Percentiles rank a stretch among this genome's conserved stretches.
phyloP scores from a whole-genome alignment of 2,329 filamentous ascomycete species.

The Parasarocladium wereldwijsianum region DNA sequence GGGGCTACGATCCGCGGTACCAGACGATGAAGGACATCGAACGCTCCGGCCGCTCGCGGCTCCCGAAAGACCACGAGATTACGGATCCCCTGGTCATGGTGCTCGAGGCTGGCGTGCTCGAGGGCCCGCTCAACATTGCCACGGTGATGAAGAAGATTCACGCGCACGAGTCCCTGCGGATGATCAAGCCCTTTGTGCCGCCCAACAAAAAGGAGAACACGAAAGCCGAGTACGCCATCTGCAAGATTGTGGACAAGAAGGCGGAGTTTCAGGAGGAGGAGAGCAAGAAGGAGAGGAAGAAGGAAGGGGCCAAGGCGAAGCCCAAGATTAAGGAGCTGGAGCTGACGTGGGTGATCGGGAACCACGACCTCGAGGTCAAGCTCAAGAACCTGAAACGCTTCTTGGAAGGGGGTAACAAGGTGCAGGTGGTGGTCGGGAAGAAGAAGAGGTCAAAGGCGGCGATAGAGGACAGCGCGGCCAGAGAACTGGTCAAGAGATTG shows the following conservation, averaged over 20 bases:
- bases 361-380: constrained; percentile 60
- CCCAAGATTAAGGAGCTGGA: constrained; percentile 61
- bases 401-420: constrained; percentile 56
- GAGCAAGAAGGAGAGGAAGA: constrained; percentile 26
- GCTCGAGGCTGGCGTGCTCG: constrained; percentile 22
- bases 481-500: constrained; percentile 22
- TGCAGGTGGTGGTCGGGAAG: constrained; percentile 56
- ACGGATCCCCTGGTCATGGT: constrained; percentile 25
- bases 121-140: constrained; percentile 21
- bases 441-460: constrained; percentile 53
- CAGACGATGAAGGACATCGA: constrained; percentile 18
- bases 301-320: constrained; percentile 24
- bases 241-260: constrained; percentile 51
- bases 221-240: constrained; percentile 37
- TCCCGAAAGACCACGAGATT: constrained; percentile 30
- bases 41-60: constrained; percentile 20
- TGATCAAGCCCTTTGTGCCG: constrained; percentile 22
- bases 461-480: constrained; percentile 32
- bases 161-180: constrained; percentile 22
- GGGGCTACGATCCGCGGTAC: constrained; percentile 18
- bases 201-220: constrained; percentile 12
- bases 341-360: constrained; percentile 74
- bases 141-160: constrained; percentile 26
- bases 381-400: constrained; percentile 39
- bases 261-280: constrained; percentile 29